Conservation (phyloP, 2,329 filamentous ascomycete species). For the Colletotrichum cordylinicola region DNA sequence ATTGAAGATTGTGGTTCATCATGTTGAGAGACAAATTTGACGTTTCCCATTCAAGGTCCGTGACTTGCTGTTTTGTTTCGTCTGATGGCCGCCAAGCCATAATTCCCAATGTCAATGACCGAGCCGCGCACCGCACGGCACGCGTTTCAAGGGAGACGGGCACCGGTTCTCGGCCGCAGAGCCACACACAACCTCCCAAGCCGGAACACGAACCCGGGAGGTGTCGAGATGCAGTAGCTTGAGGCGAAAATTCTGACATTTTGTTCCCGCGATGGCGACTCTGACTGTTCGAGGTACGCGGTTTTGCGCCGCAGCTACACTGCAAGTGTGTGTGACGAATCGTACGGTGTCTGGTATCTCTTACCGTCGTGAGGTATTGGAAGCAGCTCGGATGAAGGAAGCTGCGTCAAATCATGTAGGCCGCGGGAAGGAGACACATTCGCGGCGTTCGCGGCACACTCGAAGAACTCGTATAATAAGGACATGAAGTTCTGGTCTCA, state of each 20-base stretch:
- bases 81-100: not conserved
- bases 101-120: not conserved
- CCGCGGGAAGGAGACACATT: not conserved
- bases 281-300: not conserved
- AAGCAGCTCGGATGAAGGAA: slow-evolving; percentile 5
- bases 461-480: slow-evolving; percentile 6
- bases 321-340: not conserved
- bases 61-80: slow-evolving; percentile 13
- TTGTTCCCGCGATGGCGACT: not conserved
- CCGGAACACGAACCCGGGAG: not conserved
- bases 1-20: not conserved
- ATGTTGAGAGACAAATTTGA: not conserved
- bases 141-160: slow-evolving; percentile 12
- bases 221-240: not conserved
- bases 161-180: not conserved
- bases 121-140: slow-evolving; percentile 7
- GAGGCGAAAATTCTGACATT: not conserved
- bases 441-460: not conserved
- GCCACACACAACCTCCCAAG: not conserved
- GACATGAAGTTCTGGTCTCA: not conserved
- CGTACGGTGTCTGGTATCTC: not conserved
- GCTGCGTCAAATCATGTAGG: not conserved
- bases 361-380: not conserved
- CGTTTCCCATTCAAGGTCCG: not conserved
- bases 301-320: not conserved